Percentiles rank a stretch among this genome's conserved stretches.
Evolutionary conservation across 2,329 filamentous ascomycete species (phyloP).

Genomic region (Fusarium sp.): DNA sequence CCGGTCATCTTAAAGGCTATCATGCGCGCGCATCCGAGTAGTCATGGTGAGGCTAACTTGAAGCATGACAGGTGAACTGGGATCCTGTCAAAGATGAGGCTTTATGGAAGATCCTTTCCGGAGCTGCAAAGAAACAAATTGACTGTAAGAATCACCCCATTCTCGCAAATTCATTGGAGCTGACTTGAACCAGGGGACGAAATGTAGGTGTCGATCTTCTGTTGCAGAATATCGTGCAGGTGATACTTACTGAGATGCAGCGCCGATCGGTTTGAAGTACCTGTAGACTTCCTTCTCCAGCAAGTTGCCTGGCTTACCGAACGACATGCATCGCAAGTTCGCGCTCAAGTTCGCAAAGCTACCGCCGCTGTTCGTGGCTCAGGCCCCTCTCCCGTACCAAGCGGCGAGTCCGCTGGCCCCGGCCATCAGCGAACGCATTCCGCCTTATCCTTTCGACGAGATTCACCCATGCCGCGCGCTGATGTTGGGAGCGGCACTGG

Average conservation of each 20-base stretch:
- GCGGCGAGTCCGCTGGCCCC: conserved; percentile 56
- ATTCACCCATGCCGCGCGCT: conserved; percentile 63
- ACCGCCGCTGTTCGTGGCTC: conserved; percentile 68
- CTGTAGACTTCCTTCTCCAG: conserved; percentile 87
- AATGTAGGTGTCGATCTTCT: conserved; percentile 66
- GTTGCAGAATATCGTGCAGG: conserved; percentile 11
- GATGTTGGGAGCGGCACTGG: conserved; percentile 58
- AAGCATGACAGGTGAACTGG: conserved; percentile 78
- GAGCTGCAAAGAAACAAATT: conserved; percentile 82
- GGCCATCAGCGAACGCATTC: conserved; percentile 60
- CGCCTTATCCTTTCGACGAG: conserved; percentile 66
- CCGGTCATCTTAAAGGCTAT: conserved; percentile 20
- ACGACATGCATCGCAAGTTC: conserved; percentile 87
- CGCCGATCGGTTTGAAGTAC: conserved; percentile 82
- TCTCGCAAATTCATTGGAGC: conserved; percentile 13
- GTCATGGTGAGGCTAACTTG: conserved; percentile 40
- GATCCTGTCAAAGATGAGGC: conserved; percentile 85
- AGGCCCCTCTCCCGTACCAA: conserved; percentile 67
- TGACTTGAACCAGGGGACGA: conserved; percentile 71
- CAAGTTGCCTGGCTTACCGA: conserved; percentile 96
- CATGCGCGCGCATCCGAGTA: conserved; percentile 34
- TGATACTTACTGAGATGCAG: conserved; percentile 55
- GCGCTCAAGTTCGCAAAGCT: conserved; percentile 87
- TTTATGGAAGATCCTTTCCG: conserved; percentile 90
- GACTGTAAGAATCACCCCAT: conserved; percentile 72